Base-by-base conservation (phyloP, 1,284 basidiomycete species). In the Ustilago tritici region DNA sequence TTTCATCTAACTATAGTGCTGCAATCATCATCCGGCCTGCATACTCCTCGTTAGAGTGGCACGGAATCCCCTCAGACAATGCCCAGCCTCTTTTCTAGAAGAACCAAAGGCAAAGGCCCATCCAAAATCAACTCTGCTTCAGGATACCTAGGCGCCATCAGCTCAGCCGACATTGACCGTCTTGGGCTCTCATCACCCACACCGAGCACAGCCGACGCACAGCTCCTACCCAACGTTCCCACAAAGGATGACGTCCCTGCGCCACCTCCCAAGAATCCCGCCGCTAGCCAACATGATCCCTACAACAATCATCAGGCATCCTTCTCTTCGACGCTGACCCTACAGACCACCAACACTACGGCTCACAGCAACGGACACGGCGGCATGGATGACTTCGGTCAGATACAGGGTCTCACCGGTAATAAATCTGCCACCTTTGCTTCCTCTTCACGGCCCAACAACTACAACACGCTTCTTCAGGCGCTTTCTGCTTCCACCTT, bases 81-180 rank as follows among this genome's bases (percentile, higher is more conserved):
- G 75, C 75, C 75, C 23, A 61, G 60, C 52, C 63, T 77, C 60
- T 77, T 77, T 36, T 77, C 70, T 17, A 46, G 70, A 56, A 60
- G 65, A 38, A 36, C 67, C 12, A 71, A 71, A 52, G 28, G 35
- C 43, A 76, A 64, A 34, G 56, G 38, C 5, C 57, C 50, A 12
- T 28, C 46, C 6, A 41, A 47, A 2, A 52, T 66, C 43, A 23
- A 23, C 28, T 49, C 53, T 1, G 54, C 56, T 19, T 67, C 63
- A n/a, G 41, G n/a, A 7, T 70, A 57, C 34, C 47, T 46, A 5
- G 68, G 65, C 17, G 73, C 67, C 23, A 50, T 76, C 47, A 66
- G 63, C 59, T 76, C 74, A 12, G 65, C 69, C 35, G 75, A 77
- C 23, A 60, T 73, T 14, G 70, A 73, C 47, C 66, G 75, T 10